A percentile compares a stretch with the other conserved stretches of the same genome.
Evolutionary conservation across 2,329 filamentous ascomycete genomes (phyloP).

Genomic region (Aspergillus sp.): DNA sequence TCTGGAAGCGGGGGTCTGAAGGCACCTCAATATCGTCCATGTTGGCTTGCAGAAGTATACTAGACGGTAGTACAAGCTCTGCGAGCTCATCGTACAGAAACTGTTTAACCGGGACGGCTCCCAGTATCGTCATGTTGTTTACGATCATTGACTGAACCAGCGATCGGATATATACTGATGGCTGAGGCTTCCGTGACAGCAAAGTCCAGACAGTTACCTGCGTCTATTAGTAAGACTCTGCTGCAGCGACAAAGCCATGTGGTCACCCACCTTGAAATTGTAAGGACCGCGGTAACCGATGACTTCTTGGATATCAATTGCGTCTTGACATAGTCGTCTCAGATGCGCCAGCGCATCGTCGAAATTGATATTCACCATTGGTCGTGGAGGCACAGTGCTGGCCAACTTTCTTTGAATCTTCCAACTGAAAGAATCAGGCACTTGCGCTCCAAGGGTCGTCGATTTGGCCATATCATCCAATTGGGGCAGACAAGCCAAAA

Average conservation of each 20-base stretch:
- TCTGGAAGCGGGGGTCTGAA: conserved; percentile 71
- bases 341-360: conserved; percentile 71
- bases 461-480: conserved; percentile 62
- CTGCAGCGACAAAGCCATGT: neutral
- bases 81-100: conserved; percentile 82
- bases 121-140: conserved; percentile 68
- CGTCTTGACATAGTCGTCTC: conserved; percentile 70
- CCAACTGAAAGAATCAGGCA: conserved; percentile 80
- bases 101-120: conserved; percentile 68
- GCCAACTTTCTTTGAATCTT: conserved; percentile 90
- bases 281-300: conserved; percentile 68
- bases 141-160: conserved; percentile 76
- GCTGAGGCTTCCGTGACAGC: conserved; percentile 76
- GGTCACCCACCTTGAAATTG: conserved; percentile 62
- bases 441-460: conserved; percentile 62
- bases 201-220: conserved; percentile 74
- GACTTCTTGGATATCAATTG: conserved; percentile 66
- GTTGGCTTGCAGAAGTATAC: conserved; percentile 67
- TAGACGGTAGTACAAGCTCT: conserved; percentile 71
- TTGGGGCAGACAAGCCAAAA: conserved; percentile 38
- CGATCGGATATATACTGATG: conserved; percentile 79
- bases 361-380: conserved; percentile 76
- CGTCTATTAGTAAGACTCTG: neutral
- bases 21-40: conserved; percentile 77
- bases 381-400: conserved; percentile 88